Evolutionary conservation across 331 rosid genomes (phyloP), one percentile per base, ranked within the genome.

Genomic region (Malus hybrid): DNA sequence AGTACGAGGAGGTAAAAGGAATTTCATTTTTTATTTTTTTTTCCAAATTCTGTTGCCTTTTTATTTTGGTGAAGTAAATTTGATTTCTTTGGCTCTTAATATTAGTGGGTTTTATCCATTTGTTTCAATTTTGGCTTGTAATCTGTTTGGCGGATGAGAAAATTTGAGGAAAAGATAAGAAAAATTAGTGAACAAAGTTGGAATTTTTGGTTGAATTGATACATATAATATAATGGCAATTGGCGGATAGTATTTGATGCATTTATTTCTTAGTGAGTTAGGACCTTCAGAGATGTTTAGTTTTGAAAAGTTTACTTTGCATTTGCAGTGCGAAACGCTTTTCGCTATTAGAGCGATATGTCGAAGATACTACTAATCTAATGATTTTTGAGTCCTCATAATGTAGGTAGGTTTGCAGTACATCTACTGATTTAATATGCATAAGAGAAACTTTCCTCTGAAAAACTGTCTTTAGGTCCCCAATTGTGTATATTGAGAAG

Each of bases 1-100:
- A 90, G 79, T 93, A 89, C 79, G 98, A 93, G 84, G 98, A 93
- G 98, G 98, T 93, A 83, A 71, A 18, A 3, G 9, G 18, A 19
- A 33, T 32, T 71, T 8, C 20, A 14, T 14, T 59, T 6, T 9
- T n/a, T 59, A 4, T 9, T n/a, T 14, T 39, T 48, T 54, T 3
- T n/a, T 66, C 64, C 9, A 44, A 46, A 36, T 75, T 67, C 63
- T 4, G 27, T 22, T 31, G 16, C 18, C 36, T 32, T 57, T 12
- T 63, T 27, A 15, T 8, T 22, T 4, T 13, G n/a, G 22, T 24
- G 19, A 22, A 24, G 65, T 24, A n/a, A 65, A 65, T 33, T 65
- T 65, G 69, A 65, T 65, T 31, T 16, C 69, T 65, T 65, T 65
- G 44, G 48, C n/a, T 32, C 24, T 32, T 65, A 16, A 65, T 2